phyloP scores from a whole-genome alignment of 495 filamentous ascomycete species.

The Lichina pygmaea region DNA sequence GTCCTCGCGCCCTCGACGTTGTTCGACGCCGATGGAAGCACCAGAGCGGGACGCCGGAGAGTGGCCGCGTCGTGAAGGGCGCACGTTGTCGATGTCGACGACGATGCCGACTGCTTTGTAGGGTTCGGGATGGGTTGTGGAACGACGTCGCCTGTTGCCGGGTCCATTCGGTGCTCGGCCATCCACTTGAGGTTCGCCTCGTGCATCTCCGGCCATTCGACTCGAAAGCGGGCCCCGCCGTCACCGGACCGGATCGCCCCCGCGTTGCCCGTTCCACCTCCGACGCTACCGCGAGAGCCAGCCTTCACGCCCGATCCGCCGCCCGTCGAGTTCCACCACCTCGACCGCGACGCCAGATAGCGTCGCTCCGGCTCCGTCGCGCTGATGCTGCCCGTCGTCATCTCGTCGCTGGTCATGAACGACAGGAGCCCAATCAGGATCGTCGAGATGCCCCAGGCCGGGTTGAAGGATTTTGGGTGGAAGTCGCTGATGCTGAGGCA shows the following conservation, averaged over 20 bases:
- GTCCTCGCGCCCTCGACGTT: background rate
- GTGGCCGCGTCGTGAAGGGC: background rate
- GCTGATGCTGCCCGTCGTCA: constrained; percentile 86
- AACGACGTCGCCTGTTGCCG: constrained; percentile 32
- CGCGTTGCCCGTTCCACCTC: constrained; percentile 16
- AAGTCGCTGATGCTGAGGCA: constrained; percentile 93
- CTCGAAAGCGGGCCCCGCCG: constrained; percentile 67
- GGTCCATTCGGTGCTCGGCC: constrained; percentile 53
- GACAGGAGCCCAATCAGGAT: constrained; percentile 83
- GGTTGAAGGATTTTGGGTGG: constrained; percentile 93
- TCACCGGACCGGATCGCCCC: constrained; percentile 62
- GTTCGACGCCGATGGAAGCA: constrained; percentile 1
- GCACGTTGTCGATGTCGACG: background rate
- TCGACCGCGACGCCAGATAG: constrained; percentile 44
- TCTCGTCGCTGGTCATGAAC: constrained; percentile 97
- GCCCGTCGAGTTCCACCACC: constrained; percentile 95
- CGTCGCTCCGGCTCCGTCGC: constrained; percentile 54
- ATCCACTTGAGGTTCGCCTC: constrained; percentile 89
- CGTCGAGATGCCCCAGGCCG: constrained; percentile 93
- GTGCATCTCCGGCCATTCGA: constrained; percentile 79
- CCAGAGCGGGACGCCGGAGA: background rate
- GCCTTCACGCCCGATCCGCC: constrained; percentile 44
- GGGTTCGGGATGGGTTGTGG: background rate
- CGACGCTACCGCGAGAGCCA: constrained; percentile 13
- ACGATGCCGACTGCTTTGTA: background rate